A percentile compares a stretch with the other conserved stretches of the same genome.
Conservation (phyloP, 2,329 filamentous ascomycete genomes). For the Xylaria sp. region DNA sequence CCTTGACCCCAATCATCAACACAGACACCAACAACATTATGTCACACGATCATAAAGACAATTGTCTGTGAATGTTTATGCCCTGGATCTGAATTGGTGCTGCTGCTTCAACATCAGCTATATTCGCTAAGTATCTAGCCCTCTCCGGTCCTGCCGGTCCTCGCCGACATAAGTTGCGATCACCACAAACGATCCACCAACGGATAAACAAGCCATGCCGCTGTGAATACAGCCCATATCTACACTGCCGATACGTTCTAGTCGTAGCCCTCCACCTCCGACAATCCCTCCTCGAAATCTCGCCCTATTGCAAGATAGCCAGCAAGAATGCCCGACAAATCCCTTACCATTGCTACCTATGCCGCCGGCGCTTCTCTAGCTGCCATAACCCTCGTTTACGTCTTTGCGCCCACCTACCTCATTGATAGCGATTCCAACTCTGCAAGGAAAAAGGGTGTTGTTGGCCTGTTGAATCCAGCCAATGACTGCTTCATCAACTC, state of each 20-base stretch:
- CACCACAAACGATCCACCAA: background rate
- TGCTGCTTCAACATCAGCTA: background rate
- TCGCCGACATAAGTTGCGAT: constrained; percentile 1
- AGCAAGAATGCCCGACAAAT: constrained; percentile 78
- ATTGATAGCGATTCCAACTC: constrained; percentile 81
- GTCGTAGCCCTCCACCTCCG: background rate
- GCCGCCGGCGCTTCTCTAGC: constrained; percentile 95
- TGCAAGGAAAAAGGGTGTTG: constrained; percentile 82
- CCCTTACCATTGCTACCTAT: constrained; percentile 86
- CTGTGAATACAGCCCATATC: constrained; percentile 19
- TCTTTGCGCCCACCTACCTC: constrained; percentile 97
- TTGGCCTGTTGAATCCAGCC: constrained; percentile 88
- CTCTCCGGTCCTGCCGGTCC: background rate
- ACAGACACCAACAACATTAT: background rate
- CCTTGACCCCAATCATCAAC: too few relatives aligned
- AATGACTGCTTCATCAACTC: constrained; percentile 99
- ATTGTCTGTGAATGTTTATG: background rate
- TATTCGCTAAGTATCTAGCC: background rate
- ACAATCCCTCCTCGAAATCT: background rate
- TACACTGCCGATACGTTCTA: constrained; percentile 1
- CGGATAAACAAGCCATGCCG: constrained; percentile 15
- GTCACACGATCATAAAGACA: background rate
- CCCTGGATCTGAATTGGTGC: background rate
- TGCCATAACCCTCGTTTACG: constrained; percentile 93
- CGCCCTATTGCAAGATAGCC: background rate